Conservation (phyloP, 345 rosid genomes). For the Camelina neglecta region DNA sequence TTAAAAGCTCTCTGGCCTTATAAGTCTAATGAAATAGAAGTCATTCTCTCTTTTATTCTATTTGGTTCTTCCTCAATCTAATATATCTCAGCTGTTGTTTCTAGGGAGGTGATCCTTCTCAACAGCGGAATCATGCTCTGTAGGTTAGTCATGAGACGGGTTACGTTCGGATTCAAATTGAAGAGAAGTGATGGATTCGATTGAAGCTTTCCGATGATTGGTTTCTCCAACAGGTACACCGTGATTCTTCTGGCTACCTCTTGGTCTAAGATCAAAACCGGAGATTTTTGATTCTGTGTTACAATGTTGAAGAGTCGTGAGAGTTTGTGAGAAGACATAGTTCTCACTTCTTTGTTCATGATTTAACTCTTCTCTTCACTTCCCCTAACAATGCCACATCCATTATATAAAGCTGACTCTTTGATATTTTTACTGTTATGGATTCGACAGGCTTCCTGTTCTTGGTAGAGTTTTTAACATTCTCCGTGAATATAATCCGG, state of each 20-base stretch:
- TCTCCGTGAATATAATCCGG: constrained; percentile 92
- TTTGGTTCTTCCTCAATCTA: too few relatives aligned
- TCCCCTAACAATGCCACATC: too few relatives aligned
- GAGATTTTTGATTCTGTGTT: constrained; percentile 18
- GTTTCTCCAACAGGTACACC: constrained; percentile 25
- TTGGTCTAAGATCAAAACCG: constrained; percentile 26
- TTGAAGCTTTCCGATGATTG: constrained; percentile 50
- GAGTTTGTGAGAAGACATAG: constrained; percentile 36
- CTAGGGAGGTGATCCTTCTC: too few relatives aligned
- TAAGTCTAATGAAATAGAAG: too few relatives aligned
- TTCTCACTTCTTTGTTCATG: constrained; percentile 23
- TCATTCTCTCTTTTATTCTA: too few relatives aligned
- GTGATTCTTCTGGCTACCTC: constrained; percentile 38
- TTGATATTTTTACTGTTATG: too few relatives aligned
- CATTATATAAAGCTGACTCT: too few relatives aligned
- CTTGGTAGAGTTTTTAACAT: constrained; percentile 86
- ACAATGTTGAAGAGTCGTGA: constrained; percentile 30
- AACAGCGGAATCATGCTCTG: too few relatives aligned
- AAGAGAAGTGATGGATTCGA: constrained; percentile 50
- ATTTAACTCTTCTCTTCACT: background rate
- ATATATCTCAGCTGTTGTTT: too few relatives aligned
- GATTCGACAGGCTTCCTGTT: constrained; percentile 18
- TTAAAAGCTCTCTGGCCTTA: too few relatives aligned
- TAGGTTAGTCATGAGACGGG: constrained; percentile 39
- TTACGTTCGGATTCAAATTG: constrained; percentile 50